phyloP scores from a whole-genome alignment of 345 rosid genomes.

The Populus pruinosa region DNA sequence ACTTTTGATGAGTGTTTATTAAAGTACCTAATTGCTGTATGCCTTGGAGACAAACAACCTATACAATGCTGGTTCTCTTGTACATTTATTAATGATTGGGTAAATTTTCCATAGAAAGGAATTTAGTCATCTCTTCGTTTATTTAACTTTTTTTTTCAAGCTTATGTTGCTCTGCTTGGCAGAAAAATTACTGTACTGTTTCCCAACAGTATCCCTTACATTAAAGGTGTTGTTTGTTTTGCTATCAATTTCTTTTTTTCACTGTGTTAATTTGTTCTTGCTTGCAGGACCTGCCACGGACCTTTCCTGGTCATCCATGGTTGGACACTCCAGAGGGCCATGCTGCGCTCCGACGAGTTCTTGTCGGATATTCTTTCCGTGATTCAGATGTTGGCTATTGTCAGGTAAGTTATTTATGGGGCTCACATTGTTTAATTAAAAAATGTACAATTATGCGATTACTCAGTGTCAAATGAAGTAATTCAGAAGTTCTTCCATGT shows the following conservation, averaged over 20 bases:
- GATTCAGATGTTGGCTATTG: slow-evolving; percentile 99
- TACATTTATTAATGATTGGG: background rate
- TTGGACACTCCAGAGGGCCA: slow-evolving; percentile 98
- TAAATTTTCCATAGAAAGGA: background rate
- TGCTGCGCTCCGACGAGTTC: slow-evolving; percentile 87
- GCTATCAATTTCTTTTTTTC: background rate
- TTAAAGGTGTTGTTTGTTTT: background rate
- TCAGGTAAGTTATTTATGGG: slow-evolving; percentile 56
- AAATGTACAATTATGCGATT: background rate
- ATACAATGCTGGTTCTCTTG: background rate
- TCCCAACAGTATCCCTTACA: background rate
- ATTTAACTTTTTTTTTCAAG: background rate
- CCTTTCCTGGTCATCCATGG: slow-evolving; percentile 99
- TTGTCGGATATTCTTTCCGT: slow-evolving; percentile 92
- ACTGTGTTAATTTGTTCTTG: slow-evolving; percentile 10
- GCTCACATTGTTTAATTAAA: background rate
- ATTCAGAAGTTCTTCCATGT: background rate
- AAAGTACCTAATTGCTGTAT: background rate
- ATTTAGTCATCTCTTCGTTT: background rate
- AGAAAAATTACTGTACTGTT: background rate
- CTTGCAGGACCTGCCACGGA: slow-evolving; percentile 87
- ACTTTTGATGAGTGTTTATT: background rate
- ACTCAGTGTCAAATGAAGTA: background rate
- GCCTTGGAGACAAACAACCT: background rate
- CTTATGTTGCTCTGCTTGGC: background rate